A percentile compares a stretch with the other conserved stretches of the same genome.
phyloP scores from a whole-genome alignment of 2,329 filamentous ascomycete species.

The Cucurbitaria berberidis region DNA sequence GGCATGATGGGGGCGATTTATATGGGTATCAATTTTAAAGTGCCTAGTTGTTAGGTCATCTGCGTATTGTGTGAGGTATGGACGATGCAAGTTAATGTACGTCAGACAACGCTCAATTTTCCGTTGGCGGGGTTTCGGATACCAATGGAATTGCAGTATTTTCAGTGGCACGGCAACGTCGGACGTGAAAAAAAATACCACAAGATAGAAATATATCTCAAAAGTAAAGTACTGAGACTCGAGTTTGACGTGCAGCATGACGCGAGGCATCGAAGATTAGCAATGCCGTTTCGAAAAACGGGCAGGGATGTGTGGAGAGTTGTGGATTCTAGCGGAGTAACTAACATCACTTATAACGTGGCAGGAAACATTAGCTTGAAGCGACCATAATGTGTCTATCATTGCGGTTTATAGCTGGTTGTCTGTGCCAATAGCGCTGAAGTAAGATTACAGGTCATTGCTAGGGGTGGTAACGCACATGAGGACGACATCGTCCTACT shows the following conservation, averaged over 20 bases:
- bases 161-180: not conserved
- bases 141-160: not conserved
- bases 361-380: not conserved
- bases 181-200: not conserved
- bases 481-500: slow-evolving; percentile 6
- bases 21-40: not conserved
- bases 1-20: slow-evolving; percentile 8
- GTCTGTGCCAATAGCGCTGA: not conserved
- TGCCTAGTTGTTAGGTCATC: not conserved
- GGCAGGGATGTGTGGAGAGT: not conserved
- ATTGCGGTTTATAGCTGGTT: not conserved
- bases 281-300: not conserved
- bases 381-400: not conserved
- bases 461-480: not conserved
- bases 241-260: slow-evolving; percentile 1
- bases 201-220: no score
- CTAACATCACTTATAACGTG: not conserved
- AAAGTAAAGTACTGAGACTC: slow-evolving; percentile 1
- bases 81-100: not conserved
- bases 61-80: not conserved
- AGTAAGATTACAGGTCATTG: not conserved
- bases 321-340: not conserved
- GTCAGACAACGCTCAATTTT: no score
- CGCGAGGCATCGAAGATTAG: not conserved
- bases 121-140: not conserved